Conservation (phyloP, 116 monocot species). For the Papilionanthe hybrid region DNA sequence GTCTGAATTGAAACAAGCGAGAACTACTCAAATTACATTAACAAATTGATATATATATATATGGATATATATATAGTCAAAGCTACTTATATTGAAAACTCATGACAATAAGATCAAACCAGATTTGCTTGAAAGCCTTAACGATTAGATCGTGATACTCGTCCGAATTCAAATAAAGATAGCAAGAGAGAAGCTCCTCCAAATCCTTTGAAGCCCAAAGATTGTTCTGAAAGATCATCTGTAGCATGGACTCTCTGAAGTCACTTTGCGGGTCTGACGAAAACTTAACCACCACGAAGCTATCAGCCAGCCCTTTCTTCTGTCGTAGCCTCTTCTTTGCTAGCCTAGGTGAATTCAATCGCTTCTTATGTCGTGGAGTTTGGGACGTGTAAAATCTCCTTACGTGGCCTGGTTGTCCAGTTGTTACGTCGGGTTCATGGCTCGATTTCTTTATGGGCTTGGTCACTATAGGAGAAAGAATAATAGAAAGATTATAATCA, state of each 20-base stretch:
- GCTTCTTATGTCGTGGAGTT: background rate
- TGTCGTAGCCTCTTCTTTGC: background rate
- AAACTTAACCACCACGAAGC: slow-evolving; percentile 21
- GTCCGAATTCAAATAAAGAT: slow-evolving; percentile 17
- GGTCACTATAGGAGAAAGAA: slow-evolving; percentile 1
- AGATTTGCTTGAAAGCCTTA: slow-evolving; percentile 24
- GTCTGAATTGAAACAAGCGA: too few species aligned
- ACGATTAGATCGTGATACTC: slow-evolving; percentile 30
- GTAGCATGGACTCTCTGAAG: slow-evolving; percentile 30
- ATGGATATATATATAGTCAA: too few species aligned
- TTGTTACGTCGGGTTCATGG: background rate
- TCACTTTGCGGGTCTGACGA: slow-evolving; percentile 21
- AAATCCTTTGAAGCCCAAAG: slow-evolving; percentile 21
- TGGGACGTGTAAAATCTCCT: background rate
- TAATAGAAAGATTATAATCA: too few species aligned
- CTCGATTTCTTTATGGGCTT: background rate
- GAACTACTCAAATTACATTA: too few species aligned
- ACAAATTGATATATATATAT: too few species aligned
- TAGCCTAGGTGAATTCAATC: background rate
- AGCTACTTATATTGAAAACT: background rate
- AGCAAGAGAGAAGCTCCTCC: slow-evolving; percentile 32
- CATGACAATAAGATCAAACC: slow-evolving; percentile 10
- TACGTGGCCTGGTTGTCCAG: background rate
- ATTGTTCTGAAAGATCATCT: slow-evolving; percentile 34
- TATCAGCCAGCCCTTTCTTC: slow-evolving; percentile 1